These are phyloP conservation scores for Populus tomentosa DNA, from an alignment of 441 rosid species.

Conservation along the genomic window DNA sequence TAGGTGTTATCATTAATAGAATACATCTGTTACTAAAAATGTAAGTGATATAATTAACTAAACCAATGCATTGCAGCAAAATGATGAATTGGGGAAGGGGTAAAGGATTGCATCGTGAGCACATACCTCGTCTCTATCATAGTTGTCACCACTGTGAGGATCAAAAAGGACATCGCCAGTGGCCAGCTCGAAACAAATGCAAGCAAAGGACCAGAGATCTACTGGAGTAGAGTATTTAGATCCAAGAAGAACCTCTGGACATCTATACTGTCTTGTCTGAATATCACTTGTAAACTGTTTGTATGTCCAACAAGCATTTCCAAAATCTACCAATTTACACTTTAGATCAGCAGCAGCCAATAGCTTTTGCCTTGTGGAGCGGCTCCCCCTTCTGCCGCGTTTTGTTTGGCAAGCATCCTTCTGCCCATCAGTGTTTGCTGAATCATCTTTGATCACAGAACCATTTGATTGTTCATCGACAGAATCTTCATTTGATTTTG, in stretches of 20 bases:
- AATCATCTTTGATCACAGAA: constrained; percentile 25
- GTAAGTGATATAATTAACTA: not conserved
- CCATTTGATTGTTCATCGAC: constrained; percentile 27
- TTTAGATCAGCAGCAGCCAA: constrained; percentile 45
- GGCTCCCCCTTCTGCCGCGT: constrained; percentile 38
- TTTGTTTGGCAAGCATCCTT: constrained; percentile 26
- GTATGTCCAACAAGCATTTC: constrained; percentile 83
- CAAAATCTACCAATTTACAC: constrained; percentile 78
- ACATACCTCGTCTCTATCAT: constrained; percentile 65
- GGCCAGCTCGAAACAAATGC: constrained; percentile 76
- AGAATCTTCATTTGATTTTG: constrained; percentile 22
- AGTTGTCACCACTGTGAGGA: constrained; percentile 75
- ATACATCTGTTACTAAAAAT: not conserved
- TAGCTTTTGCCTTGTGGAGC: constrained; percentile 41
- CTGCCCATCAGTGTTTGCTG: constrained; percentile 20
- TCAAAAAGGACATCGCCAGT: constrained; percentile 77
- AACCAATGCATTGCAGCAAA: not conserved
- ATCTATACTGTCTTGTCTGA: constrained; percentile 71
- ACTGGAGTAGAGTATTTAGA: constrained; percentile 67
- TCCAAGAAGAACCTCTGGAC: constrained; percentile 71
- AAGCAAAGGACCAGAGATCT: constrained; percentile 75
- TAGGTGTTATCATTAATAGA: too few relatives aligned
- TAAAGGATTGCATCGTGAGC: not conserved
- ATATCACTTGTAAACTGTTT: constrained; percentile 76
- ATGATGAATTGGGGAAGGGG: not conserved